These are phyloP conservation scores for Linnemannia exigua DNA, from an alignment of 192 early-diverging fungal genomes.

Conservation along the genomic window DNA sequence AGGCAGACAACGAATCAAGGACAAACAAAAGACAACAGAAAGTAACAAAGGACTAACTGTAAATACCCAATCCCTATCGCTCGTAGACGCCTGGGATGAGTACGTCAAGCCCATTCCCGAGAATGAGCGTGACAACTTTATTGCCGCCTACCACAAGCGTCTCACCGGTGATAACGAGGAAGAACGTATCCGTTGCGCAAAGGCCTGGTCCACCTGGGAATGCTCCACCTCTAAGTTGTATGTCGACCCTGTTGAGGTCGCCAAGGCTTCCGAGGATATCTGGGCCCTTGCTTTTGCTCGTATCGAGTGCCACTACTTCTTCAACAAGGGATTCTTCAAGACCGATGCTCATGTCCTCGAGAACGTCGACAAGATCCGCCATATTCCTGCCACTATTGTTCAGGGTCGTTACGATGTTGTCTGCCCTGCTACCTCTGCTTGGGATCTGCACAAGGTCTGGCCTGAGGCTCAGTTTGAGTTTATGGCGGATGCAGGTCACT, in stretches of 20 bases:
- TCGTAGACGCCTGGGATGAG: constrained; percentile 65
- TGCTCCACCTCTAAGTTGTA: constrained; percentile 67
- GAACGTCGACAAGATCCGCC: constrained; percentile 74
- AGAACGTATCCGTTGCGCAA: constrained; percentile 65
- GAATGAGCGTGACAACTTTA: constrained; percentile 71
- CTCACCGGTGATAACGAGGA: constrained; percentile 67
- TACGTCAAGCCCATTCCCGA: constrained; percentile 73
- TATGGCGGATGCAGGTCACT: constrained; percentile 73
- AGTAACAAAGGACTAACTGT: background rate
- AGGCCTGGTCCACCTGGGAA: constrained; percentile 69
- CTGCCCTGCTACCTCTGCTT: constrained; percentile 52
- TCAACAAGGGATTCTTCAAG: constrained; percentile 82
- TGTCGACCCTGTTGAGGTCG: constrained; percentile 66
- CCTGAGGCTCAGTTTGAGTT: constrained; percentile 78
- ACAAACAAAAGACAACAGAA: background rate
- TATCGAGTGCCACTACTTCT: constrained; percentile 78
- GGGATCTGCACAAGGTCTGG: constrained; percentile 64
- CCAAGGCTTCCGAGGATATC: constrained; percentile 69
- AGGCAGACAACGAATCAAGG: background rate
- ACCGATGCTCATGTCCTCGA: constrained; percentile 70
- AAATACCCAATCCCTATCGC: background rate
- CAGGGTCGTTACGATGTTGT: constrained; percentile 60
- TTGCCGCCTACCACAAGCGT: constrained; percentile 76
- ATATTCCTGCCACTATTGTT: constrained; percentile 75
- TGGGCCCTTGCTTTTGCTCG: constrained; percentile 79